Evolutionary conservation across 2,329 filamentous ascomycete species (phyloP).

Genomic region (Colletotrichum sp.): DNA sequence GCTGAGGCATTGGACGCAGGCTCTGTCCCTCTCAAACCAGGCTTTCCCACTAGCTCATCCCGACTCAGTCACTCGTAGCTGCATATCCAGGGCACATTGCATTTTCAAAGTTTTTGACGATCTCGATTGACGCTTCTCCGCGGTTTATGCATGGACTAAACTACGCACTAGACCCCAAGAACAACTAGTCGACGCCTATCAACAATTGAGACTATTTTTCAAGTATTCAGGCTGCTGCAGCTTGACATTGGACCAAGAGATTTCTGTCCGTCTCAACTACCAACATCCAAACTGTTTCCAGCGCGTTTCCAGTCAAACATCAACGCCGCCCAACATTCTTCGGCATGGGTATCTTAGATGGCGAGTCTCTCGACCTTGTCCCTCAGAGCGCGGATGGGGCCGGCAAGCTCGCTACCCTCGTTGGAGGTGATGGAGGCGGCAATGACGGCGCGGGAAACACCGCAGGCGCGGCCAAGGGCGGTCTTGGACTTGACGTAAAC

Average conservation of each 20-base stretch:
- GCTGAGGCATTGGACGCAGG: not conserved
- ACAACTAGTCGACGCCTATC: constrained; percentile 6
- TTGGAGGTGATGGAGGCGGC: constrained; percentile 89
- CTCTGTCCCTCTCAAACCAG: not conserved
- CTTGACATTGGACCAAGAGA: not conserved
- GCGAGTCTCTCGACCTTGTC: constrained; percentile 95
- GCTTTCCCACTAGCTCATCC: not conserved
- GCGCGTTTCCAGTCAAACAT: not conserved
- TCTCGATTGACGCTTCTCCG: not conserved
- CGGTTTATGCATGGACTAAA: not conserved
- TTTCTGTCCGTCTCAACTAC: not conserved
- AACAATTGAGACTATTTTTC: constrained; percentile 12
- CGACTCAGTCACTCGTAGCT: not conserved
- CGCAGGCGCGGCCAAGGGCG: constrained; percentile 85
- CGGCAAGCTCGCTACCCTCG: constrained; percentile 84
- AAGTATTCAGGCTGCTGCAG: not conserved
- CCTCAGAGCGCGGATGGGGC: constrained; percentile 87
- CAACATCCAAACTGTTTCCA: not conserved
- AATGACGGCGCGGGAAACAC: constrained; percentile 88
- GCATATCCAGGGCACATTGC: not conserved
- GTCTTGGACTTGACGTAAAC: constrained; percentile 70
- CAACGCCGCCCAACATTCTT: not conserved
- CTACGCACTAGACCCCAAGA: not conserved
- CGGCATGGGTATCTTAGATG: constrained; percentile 64
- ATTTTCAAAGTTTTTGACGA: not conserved